Evolutionary conservation across 768 basidiomycete genomes (phyloP), one percentile per base, ranked within the genome.

Genomic region (Russula brevipes): DNA sequence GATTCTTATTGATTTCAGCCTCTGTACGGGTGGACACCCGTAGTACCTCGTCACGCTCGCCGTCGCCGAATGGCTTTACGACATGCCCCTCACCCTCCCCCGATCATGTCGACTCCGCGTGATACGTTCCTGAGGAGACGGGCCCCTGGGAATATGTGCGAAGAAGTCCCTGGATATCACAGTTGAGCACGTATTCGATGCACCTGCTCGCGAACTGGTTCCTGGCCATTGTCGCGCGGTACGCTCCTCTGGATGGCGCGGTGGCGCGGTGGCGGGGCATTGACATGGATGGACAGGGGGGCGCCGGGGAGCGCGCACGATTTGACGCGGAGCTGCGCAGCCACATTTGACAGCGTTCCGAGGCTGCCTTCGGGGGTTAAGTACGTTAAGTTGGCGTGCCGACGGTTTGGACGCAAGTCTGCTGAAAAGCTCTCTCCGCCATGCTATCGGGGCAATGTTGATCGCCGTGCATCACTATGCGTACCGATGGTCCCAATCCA

Each of bases 21-120:
- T 24, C 24, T 24, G 24, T 24, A 24, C 24, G n/a, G n/a, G 24
- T 24, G 24, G 24, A 24, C 10, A 89, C 85, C 86, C 87, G 0
- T 90, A 88, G 89, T 91, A 89, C 71, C 76, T 90, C 19, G 74
- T 85, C n/a, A 88, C 85, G 0, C 78, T 83, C 55, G 87, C 87
- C 30, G 85, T 85, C 19, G 84, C 88, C 4, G 87, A 90, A 70
- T 88, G 88, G 72, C 82, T 89, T 66, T 89, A 90, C 68, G 83
- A 85, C 44, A 81, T 88, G 1, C 75, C 88, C 61, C 76, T 78
- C 57, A 82, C 85, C 1, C 24, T 24, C 24, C 24, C 24, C 24
- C 24, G 24, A 24, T 24, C 1, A 24, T 24, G 24, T 24, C 24
- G 24, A 24, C 24, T 24, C 24, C 24, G 24, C 24, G 1, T 24